These are phyloP conservation scores for Vitis cinerea DNA, from an alignment of 164 flowering plant species.

Conservation along the genomic window DNA sequence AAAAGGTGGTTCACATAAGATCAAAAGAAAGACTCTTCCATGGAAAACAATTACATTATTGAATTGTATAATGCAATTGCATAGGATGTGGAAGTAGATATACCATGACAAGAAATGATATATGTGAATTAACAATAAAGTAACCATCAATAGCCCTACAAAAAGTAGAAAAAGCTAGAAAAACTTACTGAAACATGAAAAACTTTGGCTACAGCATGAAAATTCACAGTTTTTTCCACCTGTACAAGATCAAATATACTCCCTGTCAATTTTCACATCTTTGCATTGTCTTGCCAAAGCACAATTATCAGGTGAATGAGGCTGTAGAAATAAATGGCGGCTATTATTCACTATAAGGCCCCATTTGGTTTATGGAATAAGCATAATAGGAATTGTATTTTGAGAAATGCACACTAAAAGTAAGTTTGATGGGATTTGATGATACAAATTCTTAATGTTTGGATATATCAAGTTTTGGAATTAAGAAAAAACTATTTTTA, in stretches of 20 bases:
- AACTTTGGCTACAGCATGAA: constrained; percentile 87
- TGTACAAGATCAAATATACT: constrained; percentile 96
- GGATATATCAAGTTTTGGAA: no score
- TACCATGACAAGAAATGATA: no score
- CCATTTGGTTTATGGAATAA: no score
- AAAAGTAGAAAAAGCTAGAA: not conserved
- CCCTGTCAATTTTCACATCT: constrained; percentile 96
- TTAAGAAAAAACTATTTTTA: no score
- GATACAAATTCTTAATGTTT: no score
- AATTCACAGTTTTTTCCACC: constrained; percentile 97
- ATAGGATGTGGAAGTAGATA: no score
- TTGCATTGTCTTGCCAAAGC: constrained; percentile 95
- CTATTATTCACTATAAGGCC: not conserved
- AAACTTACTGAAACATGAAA: constrained; percentile 72
- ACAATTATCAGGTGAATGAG: constrained; percentile 98
- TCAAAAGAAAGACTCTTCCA: not conserved
- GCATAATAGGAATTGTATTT: no score
- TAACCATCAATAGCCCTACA: no score
- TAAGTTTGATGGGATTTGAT: no score
- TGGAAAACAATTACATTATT: not conserved
- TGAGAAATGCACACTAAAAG: no score
- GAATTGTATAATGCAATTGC: no score
- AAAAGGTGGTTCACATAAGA: not conserved
- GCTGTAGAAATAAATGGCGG: constrained; percentile 48
- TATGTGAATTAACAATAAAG: no score